Evolutionary conservation across 805 yeast genomes (phyloP).

Genomic region (Zygosaccharomyces rouxii): DNA sequence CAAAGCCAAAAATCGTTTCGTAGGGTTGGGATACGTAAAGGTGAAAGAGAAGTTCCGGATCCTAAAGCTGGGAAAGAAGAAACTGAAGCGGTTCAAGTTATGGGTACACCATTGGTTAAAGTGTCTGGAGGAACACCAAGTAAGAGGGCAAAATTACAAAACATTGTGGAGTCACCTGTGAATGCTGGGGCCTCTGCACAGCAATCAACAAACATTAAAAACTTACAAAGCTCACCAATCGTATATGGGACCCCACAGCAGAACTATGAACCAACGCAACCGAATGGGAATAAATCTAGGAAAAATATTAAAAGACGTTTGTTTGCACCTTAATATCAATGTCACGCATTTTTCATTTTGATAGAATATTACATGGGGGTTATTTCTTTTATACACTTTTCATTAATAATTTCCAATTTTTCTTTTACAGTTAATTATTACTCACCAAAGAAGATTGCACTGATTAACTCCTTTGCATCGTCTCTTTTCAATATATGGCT

Average conservation of each 20-base stretch:
- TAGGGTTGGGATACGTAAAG: slow-evolving; percentile 30
- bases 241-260: not conserved
- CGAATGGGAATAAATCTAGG: slow-evolving; percentile 1
- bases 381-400: slow-evolving; percentile 4
- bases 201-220: not conserved
- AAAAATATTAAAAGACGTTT: slow-evolving; percentile 35
- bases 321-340: slow-evolving; percentile 32
- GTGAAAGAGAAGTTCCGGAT: not conserved
- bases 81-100: slow-evolving; percentile 23
- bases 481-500: slow-evolving; percentile 44
- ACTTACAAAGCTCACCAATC: not conserved
- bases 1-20: slow-evolving; percentile 23
- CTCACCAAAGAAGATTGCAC: slow-evolving; percentile 75
- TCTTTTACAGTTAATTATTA: not conserved
- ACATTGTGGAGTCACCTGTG: slow-evolving; percentile 30
- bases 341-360: not conserved
- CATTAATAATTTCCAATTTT: slow-evolving; percentile 1
- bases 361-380: slow-evolving; percentile 8
- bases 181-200: not conserved
- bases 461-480: slow-evolving; percentile 47
- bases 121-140: slow-evolving; percentile 18
- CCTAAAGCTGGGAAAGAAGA: not conserved
- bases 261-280: not conserved
- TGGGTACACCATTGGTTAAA: slow-evolving; percentile 30
- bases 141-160: slow-evolving; percentile 14